phyloP scores from a whole-genome alignment of 805 yeast species.

The Metschnikowia lachancei region DNA sequence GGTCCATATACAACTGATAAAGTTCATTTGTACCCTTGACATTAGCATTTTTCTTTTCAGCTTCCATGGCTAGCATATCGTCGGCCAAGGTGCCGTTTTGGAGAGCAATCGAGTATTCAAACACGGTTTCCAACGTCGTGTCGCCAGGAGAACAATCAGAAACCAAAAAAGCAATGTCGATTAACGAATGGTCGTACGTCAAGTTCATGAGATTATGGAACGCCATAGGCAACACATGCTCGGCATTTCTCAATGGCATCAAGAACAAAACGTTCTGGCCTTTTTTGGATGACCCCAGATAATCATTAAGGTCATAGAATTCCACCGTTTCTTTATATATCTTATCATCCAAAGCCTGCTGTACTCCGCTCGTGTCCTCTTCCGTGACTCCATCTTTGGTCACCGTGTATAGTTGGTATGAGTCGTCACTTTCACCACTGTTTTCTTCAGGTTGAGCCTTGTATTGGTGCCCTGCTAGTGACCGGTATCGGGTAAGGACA shows the following conservation, averaged over 20 bases:
- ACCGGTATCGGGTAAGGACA: neutral
- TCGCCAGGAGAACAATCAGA: slow-evolving; percentile 75
- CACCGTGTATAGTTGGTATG: slow-evolving; percentile 27
- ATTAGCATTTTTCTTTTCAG: slow-evolving; percentile 29
- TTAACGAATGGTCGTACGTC: slow-evolving; percentile 76
- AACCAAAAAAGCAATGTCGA: slow-evolving; percentile 77
- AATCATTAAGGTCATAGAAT: slow-evolving; percentile 59
- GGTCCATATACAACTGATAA: slow-evolving; percentile 69
- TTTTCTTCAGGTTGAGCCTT: neutral
- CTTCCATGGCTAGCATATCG: slow-evolving; percentile 44
- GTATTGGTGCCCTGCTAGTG: neutral
- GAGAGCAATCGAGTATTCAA: slow-evolving; percentile 62
- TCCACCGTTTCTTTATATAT: slow-evolving; percentile 50
- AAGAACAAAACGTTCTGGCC: slow-evolving; percentile 65
- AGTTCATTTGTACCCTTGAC: slow-evolving; percentile 58
- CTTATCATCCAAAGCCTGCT: slow-evolving; percentile 24
- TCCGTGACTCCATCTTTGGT: slow-evolving; percentile 32
- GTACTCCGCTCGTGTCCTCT: slow-evolving; percentile 8
- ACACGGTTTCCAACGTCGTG: slow-evolving; percentile 60
- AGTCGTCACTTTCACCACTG: slow-evolving; percentile 7
- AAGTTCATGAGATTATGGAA: slow-evolving; percentile 82
- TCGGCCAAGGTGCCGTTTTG: slow-evolving; percentile 66
- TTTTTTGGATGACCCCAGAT: slow-evolving; percentile 40
- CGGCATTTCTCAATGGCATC: slow-evolving; percentile 80
- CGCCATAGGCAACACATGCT: slow-evolving; percentile 72